Base-by-base conservation (phyloP, 768 basidiomycete genomes). In the Collybia sp. region DNA sequence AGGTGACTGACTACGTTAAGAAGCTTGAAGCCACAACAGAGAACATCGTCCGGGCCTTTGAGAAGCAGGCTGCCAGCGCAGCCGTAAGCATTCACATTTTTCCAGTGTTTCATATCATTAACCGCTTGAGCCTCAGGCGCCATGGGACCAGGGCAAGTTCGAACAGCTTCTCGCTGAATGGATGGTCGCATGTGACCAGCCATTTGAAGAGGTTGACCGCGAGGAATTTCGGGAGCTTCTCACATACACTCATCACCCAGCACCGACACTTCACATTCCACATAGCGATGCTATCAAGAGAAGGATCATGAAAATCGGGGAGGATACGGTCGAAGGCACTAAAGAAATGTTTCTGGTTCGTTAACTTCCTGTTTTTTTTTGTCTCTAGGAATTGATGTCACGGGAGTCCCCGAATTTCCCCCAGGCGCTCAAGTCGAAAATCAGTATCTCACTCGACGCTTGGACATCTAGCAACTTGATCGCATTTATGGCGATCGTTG, bases 401-500 rank as follows among this genome's bases (percentile, higher is more conserved):
- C 16, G 15, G 8, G 2, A 30, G n/a, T 12, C 18, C 30, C 5
- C 12, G 9, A 40, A 32, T 15, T 36, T 30, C 18, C 12, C 8
- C 15, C 31, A 59, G 58, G 42, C 50, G 42, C 46, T 53, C 36
- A 25, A 46, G 6, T 19, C 47, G 4, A 58, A 58, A 15, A 45
- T 61, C 17, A 35, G 39, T 6, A 44, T 59, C 12, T 59, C 51
- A 1, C 50, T 61, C 12, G 55, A 61, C 42, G 52, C 48, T 11
- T 61, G 60, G 58, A 58, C 58, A n/a, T 61, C 58, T n/a, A 58
- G 53, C 37, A 61, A 61, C 31, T 46, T 47, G 12, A 51, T 54
- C 47, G 58, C 57, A 2, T 61, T 61, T 20, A 30, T 59, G 10
- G 60, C 58, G 0, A 58, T 61, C 38, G 50, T 61, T 19, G 54